phyloP scores from a whole-genome alignment of 176 grass and related monocot species.

The Secale cereale region DNA sequence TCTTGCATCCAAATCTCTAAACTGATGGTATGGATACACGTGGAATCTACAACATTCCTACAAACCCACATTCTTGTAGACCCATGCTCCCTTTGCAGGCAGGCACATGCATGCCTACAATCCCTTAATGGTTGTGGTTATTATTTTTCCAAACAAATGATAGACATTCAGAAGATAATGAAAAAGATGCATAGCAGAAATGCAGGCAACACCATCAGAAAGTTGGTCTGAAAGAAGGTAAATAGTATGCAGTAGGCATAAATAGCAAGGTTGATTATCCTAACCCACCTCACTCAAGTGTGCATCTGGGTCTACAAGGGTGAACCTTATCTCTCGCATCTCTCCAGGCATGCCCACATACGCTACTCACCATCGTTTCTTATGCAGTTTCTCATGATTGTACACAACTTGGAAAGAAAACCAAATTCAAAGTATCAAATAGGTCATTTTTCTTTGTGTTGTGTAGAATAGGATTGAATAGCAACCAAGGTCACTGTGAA shows the following conservation, averaged over 20 bases:
- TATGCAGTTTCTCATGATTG: background rate
- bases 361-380: background rate
- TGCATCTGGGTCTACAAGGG: background rate
- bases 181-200: background rate
- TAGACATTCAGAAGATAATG: background rate
- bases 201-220: background rate
- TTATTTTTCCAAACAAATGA: background rate
- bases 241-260: background rate
- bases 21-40: background rate
- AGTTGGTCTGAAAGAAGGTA: background rate
- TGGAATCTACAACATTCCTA: background rate
- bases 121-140: background rate
- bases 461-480: background rate
- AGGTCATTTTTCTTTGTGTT: background rate
- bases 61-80: background rate
- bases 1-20: background rate
- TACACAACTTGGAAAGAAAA: background rate
- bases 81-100: background rate
- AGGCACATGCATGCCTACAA: background rate
- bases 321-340: background rate
- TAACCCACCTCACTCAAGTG: background rate
- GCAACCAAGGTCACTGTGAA: background rate
- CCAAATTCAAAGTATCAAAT: background rate
- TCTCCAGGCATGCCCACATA: background rate
- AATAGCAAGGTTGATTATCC: background rate